These are phyloP conservation scores for Globisporangium nunn DNA, from an alignment of 352 stramenopile species.

Conservation along the genomic window DNA sequence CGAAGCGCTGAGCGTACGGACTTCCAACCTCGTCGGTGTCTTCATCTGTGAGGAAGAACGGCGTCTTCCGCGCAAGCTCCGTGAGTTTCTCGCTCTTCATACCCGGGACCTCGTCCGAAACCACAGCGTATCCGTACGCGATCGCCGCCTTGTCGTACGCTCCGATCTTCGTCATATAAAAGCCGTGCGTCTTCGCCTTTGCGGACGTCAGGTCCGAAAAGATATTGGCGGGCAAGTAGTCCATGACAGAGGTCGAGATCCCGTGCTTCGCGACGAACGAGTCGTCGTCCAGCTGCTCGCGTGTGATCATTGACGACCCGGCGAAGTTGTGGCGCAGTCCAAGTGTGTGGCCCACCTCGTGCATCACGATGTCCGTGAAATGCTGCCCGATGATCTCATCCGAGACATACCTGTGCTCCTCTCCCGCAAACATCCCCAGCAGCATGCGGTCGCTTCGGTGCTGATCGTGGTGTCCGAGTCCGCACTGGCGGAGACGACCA, in stretches of 20 bases:
- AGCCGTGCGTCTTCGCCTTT: conserved; percentile 34
- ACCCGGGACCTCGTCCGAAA: conserved; percentile 38
- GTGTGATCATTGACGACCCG: conserved; percentile 41
- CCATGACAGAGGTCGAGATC: conserved; percentile 74
- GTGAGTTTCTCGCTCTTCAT: conserved; percentile 34
- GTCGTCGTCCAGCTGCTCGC: conserved; percentile 46
- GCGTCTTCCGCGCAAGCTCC: conserved; percentile 27
- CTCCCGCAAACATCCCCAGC: conserved; percentile 25
- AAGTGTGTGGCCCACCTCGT: conserved; percentile 86
- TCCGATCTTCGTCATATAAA: conserved; percentile 65
- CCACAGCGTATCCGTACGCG: conserved; percentile 70
- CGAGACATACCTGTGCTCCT: conserved; percentile 22
- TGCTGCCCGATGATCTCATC: conserved; percentile 55
- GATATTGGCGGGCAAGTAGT: conserved; percentile 82
- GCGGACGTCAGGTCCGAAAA: conserved; percentile 53
- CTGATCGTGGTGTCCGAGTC: conserved; percentile 26
- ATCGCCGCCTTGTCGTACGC: conserved; percentile 79
- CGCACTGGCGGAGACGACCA: conserved; percentile 28
- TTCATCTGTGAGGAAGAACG: conserved; percentile 67
- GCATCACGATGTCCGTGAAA: conserved; percentile 78
- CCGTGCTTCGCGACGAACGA: conserved; percentile 42
- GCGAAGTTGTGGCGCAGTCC: conserved; percentile 85
- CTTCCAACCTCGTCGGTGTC: conserved; percentile 29
- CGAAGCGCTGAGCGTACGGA: conserved; percentile 46
- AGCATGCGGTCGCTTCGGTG: conserved; percentile 35